Percentiles rank a stretch among this genome's conserved stretches.
Evolutionary conservation across 352 stramenopile species (phyloP).

Genomic region (Phytophthora pluvialis): DNA sequence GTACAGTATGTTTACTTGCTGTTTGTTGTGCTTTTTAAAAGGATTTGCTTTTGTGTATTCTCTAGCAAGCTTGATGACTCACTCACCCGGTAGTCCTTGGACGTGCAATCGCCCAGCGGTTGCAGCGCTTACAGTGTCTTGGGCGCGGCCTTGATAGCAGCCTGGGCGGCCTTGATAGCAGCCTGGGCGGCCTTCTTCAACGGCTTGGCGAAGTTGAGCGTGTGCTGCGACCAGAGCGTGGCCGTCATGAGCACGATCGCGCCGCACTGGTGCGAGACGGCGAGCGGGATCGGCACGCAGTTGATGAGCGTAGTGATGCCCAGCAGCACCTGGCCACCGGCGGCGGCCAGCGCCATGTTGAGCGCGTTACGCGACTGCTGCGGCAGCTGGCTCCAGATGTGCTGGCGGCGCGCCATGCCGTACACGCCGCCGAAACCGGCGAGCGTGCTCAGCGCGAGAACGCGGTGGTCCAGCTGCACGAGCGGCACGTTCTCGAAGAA

Average conservation of each 20-base stretch:
- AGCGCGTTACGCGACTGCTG: conserved; percentile 75
- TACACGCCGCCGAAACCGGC: conserved; percentile 73
- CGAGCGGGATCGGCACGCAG: conserved; percentile 96
- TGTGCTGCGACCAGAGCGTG: conserved; percentile 92
- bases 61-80: conserved; percentile 16
- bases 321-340: conserved; percentile 89
- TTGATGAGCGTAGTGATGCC: conserved; percentile 97
- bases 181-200: conserved; percentile 48
- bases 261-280: conserved; percentile 96
- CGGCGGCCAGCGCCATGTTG: conserved; percentile 79
- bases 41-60: conserved; percentile 10
- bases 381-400: conserved; percentile 90
- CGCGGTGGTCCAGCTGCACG: conserved; percentile 98
- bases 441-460: conserved; percentile 94
- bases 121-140: conserved; percentile 30
- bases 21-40: conserved; percentile 16
- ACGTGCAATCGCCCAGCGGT: conserved; percentile 2
- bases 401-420: conserved; percentile 62
- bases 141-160: conserved; percentile 43
- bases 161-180: conserved; percentile 43
- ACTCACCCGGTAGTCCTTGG: conserved; percentile 3
- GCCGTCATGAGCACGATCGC: conserved; percentile 95
- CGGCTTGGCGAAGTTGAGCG: conserved; percentile 86
- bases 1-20: conserved; percentile 6
- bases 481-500: conserved; percentile 98